Evolutionary conservation across 2,329 filamentous ascomycete species (phyloP).

Genomic region (Rhexocercosporidium sp.): DNA sequence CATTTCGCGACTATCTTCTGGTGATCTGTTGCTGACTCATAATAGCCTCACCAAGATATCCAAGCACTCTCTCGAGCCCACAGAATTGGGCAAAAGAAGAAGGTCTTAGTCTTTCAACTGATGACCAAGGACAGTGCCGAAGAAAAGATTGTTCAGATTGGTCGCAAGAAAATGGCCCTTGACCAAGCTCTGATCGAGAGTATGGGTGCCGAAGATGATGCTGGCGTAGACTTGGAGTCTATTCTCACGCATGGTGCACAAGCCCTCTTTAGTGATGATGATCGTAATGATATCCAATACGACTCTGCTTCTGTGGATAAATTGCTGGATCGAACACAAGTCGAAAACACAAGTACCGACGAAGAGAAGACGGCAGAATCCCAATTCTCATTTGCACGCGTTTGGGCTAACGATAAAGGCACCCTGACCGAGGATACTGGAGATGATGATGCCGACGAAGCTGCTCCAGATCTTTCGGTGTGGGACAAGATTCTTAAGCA

Average conservation of each 20-base stretch:
- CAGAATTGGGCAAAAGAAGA: constrained; percentile 94
- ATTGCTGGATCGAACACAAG: constrained; percentile 83
- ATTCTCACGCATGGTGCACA: constrained; percentile 88
- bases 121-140: constrained; percentile 89
- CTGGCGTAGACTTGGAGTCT: constrained; percentile 79
- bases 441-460: constrained; percentile 55
- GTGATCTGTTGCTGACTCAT: no score
- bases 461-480: constrained; percentile 67
- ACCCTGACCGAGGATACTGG: constrained; percentile 68
- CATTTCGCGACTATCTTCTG: background rate
- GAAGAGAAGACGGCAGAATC: constrained; percentile 71
- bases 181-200: constrained; percentile 94
- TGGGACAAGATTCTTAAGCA: constrained; percentile 92
- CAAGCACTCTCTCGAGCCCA: constrained; percentile 94
- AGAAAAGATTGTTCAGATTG: constrained; percentile 95
- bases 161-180: constrained; percentile 92
- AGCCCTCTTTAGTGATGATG: constrained; percentile 80
- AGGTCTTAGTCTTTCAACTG: constrained; percentile 93
- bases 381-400: constrained; percentile 86
- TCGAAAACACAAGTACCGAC: constrained; percentile 71
- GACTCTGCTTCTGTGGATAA: constrained; percentile 84
- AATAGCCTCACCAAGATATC: constrained; percentile 85
- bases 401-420: constrained; percentile 86
- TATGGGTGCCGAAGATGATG: constrained; percentile 84
- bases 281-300: constrained; percentile 78